Conservation (phyloP, 805 yeast genomes). For the Komagataella mondaviorum region DNA sequence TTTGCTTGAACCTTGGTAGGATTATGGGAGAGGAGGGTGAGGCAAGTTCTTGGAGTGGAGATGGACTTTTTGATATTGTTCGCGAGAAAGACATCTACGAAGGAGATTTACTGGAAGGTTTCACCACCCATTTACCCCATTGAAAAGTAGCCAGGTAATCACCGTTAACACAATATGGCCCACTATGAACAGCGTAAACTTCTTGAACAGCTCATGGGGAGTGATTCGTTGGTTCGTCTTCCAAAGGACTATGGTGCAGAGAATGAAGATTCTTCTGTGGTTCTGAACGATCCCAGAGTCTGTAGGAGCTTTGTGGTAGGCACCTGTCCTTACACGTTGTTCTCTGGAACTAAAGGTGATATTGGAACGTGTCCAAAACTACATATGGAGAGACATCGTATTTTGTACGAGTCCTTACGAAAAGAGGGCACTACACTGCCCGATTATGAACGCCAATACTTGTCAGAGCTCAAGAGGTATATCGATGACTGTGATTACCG, state of each 20-base stretch:
- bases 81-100: neutral
- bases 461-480: constrained; percentile 32
- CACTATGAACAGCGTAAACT: constrained; percentile 58
- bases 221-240: constrained; percentile 24
- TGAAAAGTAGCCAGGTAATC: neutral
- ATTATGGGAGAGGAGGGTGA: neutral
- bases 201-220: constrained; percentile 74
- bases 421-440: constrained; percentile 23
- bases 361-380: constrained; percentile 67
- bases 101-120: neutral
- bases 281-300: constrained; percentile 41
- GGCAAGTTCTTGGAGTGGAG: neutral
- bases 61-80: neutral
- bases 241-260: constrained; percentile 13
- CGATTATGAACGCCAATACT: constrained; percentile 31
- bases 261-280: constrained; percentile 9
- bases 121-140: neutral
- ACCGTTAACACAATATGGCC: constrained; percentile 23
- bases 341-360: constrained; percentile 71
- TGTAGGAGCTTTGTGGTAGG: constrained; percentile 82
- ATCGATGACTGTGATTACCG: constrained; percentile 55
- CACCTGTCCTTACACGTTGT: constrained; percentile 74
- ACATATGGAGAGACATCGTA: constrained; percentile 62
- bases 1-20: neutral
- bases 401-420: constrained; percentile 47